Percentiles rank a stretch among this genome's conserved stretches.
phyloP scores from a whole-genome alignment of 139 green algal species.

The Chlamydomonas urium region DNA sequence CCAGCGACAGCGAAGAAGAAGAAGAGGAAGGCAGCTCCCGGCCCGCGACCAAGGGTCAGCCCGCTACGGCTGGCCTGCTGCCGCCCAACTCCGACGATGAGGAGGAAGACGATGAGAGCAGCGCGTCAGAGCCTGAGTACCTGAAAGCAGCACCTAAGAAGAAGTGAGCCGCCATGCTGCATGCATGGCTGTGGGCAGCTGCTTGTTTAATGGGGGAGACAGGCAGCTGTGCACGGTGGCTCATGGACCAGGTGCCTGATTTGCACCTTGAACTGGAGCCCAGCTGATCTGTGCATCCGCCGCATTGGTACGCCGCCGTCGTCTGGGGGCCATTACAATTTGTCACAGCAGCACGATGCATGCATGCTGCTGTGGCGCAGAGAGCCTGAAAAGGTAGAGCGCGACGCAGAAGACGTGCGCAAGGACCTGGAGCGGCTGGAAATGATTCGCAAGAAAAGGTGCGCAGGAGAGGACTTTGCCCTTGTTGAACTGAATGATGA shows the following conservation, averaged over 20 bases:
- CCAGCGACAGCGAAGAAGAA: constrained; percentile 16
- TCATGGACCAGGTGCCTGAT: no score
- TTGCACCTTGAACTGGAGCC: no score
- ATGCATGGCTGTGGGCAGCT: no score
- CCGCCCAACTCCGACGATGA: constrained; percentile 9
- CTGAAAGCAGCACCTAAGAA: constrained; percentile 2
- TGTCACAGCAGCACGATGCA: no score
- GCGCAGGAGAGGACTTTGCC: not conserved
- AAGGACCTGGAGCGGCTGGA: constrained; percentile 69
- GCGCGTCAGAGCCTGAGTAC: constrained; percentile 1
- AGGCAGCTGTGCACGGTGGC: no score
- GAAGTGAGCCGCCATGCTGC: constrained; percentile 5
- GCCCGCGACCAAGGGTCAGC: not conserved
- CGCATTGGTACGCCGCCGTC: no score
- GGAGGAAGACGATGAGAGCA: not conserved
- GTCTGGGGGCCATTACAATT: no score
- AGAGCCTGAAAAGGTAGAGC: no score
- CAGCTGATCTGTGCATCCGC: no score
- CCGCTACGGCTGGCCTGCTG: not conserved
- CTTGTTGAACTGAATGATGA: not conserved
- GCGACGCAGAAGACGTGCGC: constrained; percentile 8
- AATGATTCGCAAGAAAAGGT: constrained; percentile 69
- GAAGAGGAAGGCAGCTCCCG: not conserved
- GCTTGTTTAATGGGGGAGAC: no score
- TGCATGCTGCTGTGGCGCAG: no score